phyloP scores from a whole-genome alignment of 2,329 filamentous ascomycete genomes.

The Pseudogymnoascus sp. region DNA sequence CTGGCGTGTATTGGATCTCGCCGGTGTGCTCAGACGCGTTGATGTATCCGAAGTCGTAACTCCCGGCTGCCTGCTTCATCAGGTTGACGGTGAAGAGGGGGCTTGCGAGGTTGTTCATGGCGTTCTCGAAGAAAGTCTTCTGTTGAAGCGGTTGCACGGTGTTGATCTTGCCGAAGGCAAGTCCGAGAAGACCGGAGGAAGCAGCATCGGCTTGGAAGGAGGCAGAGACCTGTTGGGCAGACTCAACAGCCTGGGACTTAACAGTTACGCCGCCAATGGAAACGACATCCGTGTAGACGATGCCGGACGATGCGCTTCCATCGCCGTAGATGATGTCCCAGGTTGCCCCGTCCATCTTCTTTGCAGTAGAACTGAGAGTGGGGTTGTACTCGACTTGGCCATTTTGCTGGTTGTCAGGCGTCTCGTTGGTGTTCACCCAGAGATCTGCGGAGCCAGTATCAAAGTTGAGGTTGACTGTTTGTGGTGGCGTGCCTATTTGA shows the following conservation, averaged over 20 bases:
- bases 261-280: constrained; percentile 17
- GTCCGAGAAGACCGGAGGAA: constrained; percentile 52
- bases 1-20: constrained; percentile 41
- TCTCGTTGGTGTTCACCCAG: constrained; percentile 22
- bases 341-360: constrained; percentile 14
- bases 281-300: constrained; percentile 18
- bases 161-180: constrained; percentile 33
- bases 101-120: constrained; percentile 10
- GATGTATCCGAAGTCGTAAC: constrained; percentile 48
- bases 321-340: constrained; percentile 25
- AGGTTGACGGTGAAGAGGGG: constrained; percentile 47
- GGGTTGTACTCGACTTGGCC: constrained; percentile 19
- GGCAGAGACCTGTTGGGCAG: constrained; percentile 16
- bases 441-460: constrained; percentile 23
- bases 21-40: constrained; percentile 44
- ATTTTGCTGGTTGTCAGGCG: constrained; percentile 14
- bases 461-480: constrained; percentile 20
- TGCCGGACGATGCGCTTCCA: constrained; percentile 24
- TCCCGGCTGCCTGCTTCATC: constrained; percentile 37
- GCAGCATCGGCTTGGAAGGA: constrained; percentile 22
- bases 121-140: constrained; percentile 18
- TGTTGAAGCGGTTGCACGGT: constrained; percentile 11
- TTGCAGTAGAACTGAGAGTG: constrained; percentile 13
- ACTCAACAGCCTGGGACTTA: constrained; percentile 17
- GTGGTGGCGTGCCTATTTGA: constrained; percentile 18